phyloP scores from a whole-genome alignment of 78 protist species.

The Andalucia godoyi region DNA sequence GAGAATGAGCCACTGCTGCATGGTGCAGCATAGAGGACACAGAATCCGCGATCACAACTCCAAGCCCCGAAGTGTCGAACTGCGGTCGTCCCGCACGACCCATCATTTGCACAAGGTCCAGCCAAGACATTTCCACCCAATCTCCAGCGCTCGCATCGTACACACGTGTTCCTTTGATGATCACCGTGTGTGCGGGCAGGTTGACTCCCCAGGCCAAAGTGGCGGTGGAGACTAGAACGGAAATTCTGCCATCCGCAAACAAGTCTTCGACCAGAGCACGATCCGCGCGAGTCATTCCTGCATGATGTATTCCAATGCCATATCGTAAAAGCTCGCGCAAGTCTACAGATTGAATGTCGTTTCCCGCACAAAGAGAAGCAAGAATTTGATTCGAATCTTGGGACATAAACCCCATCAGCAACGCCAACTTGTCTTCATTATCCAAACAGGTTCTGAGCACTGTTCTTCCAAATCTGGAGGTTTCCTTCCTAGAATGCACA shows the following conservation, averaged over 20 bases:
- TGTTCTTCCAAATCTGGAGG: slow-evolving; percentile 71
- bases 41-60: slow-evolving; percentile 75
- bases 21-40: slow-evolving; percentile 87
- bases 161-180: slow-evolving; percentile 97
- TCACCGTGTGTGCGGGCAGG: slow-evolving; percentile 98
- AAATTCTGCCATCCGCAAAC: slow-evolving; percentile 75
- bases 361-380: slow-evolving; percentile 9
- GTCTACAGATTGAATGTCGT: slow-evolving; percentile 19
- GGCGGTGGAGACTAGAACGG: slow-evolving; percentile 92
- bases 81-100: slow-evolving; percentile 99
- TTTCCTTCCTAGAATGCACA: slow-evolving; percentile 97
- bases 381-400: slow-evolving; percentile 39
- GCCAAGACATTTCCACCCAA: slow-evolving; percentile 77
- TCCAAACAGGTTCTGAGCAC: slow-evolving; percentile 44
- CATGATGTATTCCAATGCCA: slow-evolving; percentile 97
- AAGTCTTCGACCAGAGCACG: slow-evolving; percentile 83
- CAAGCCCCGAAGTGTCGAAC: slow-evolving; percentile 89
- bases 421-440: slow-evolving; percentile 25
- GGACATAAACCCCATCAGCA: slow-evolving; percentile 39
- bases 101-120: slow-evolving; percentile 97
- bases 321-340: slow-evolving; percentile 81
- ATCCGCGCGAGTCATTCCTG: slow-evolving; percentile 84
- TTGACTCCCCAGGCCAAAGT: slow-evolving; percentile 99
- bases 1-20: slow-evolving; percentile 87
- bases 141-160: slow-evolving; percentile 84